Evolutionary conservation across 768 basidiomycete species (phyloP), one percentile per base, ranked within the genome.

Genomic region (Trametes elegans): DNA sequence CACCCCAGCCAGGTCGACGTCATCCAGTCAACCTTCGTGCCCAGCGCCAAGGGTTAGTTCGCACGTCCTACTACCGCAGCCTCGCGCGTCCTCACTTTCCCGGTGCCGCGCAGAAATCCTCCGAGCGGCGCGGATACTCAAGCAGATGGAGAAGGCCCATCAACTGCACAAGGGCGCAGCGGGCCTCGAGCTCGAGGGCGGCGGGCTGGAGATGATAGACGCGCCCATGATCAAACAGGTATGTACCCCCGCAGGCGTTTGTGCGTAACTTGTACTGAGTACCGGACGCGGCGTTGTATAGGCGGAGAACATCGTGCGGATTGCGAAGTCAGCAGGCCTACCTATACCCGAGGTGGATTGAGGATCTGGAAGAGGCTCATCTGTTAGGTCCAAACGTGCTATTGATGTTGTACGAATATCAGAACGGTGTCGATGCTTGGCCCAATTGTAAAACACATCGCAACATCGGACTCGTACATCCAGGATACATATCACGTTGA

Each of bases 1-100:
- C 95, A 98, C 68, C 95, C 95, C 0, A 73, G 74, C 23, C 95
- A 98, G 70, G 81, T 96, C 4, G 78, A 80, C 29, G 76, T 79
- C 7, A 90, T 95, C 23, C 89, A 95, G 56, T 71, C 78, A 6
- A 84, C 87, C 0, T 98, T 88, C 67, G 81, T 90, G 0, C 94
- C 94, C 0, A 84, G 84, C 0, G 68, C 74, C 16, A 70, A 82
- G 71, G 92, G 93, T 85, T 63, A 28, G 68, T 58, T 45, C 3
- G 29, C 29, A 16, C 39, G 24, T 44, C 16, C 27, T 42, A 40
- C n/a, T 32, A 19, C 16, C 18, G 32, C 19, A 34, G 19, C 14
- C 14, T 11, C 14, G 32, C 27, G 9, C 23, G 34, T 35, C 2
- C 26, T 21, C 31, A 31, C 28, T 42, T 29, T 47, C 19, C 21